Conservation (phyloP, 768 basidiomycete genomes). For the Lentinula detonsa region DNA sequence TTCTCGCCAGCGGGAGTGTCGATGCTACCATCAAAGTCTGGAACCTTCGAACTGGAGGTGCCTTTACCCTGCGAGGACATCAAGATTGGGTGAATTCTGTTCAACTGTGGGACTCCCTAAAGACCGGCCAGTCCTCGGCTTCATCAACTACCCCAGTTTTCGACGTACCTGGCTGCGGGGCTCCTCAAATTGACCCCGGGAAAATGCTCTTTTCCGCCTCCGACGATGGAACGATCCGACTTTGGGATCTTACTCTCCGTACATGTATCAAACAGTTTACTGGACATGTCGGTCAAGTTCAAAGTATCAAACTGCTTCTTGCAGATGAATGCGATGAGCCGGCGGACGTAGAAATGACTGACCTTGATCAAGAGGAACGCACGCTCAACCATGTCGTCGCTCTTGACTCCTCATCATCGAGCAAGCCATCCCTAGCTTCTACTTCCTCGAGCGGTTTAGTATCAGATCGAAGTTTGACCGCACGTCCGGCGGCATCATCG, state of each 20-base stretch:
- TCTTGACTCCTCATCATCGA: neutral
- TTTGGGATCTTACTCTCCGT: conserved; percentile 86
- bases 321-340: conserved; percentile 49
- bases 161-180: conserved; percentile 26
- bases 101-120: conserved; percentile 77
- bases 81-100: conserved; percentile 96
- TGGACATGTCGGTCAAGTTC: conserved; percentile 94
- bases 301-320: conserved; percentile 77
- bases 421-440: neutral
- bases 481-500: neutral
- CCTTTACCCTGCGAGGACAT: conserved; percentile 91
- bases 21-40: conserved; percentile 94
- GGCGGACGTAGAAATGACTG: conserved; percentile 8
- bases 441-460: neutral
- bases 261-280: conserved; percentile 78
- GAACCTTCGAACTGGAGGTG: conserved; percentile 88
- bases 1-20: conserved; percentile 88
- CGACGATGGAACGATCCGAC: conserved; percentile 87
- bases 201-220: conserved; percentile 98
- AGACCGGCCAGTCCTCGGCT: conserved; percentile 18
- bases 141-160: conserved; percentile 27
- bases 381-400: conserved; percentile 8
- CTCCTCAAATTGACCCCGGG: conserved; percentile 62
- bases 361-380: conserved; percentile 15
- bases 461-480: neutral